Base-by-base conservation (phyloP, 495 filamentous ascomycete species). In the Staphylotrichum longicolle region DNA sequence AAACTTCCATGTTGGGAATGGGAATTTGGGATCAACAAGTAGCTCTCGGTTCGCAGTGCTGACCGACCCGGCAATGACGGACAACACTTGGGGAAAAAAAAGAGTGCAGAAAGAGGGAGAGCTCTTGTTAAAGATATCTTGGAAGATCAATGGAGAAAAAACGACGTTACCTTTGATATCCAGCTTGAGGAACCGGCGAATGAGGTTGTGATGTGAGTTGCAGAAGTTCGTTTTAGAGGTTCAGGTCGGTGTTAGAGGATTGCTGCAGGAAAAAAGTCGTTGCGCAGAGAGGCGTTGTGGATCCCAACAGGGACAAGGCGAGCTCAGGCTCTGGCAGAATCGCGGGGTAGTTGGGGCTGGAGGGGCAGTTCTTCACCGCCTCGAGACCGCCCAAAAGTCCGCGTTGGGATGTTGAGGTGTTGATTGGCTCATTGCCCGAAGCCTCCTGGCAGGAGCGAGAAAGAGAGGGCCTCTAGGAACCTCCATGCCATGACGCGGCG, bases 341-440 rank as follows among this genome's bases (percentile, higher is more conserved):
- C 60, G 60, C 60, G 60, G 60, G 60, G 60, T 62, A 49, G 6
- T 37, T 48, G 53, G 53, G 30, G 3, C 41, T 5, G 7, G 41
- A n/a, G 50, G 58, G 50, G 49, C 32, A 14, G 8, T 15, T 8
- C n/a, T 27, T 61, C 58, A 61, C 58, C 58, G 58, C 58, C 58
- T 35, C 10, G 57, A 30, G 1, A 33, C 9, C 10, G 33, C 15
- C 35, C 52, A 42, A 41, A 54, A 20, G 11, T 32, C 9, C 10
- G 35, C 7, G 5, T 3, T 53, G 33, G 1, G 3, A 0, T 53
- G 1, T 1, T 27, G 20, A 27, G 20, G 20, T 27, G 20, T n/a
- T 53, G 11, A 53, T 53, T 53, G 50, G 50, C 35, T 34, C 40
- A 51, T 51, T 27, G 20, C 20, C 20, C 20, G 20, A 8, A 12